These are phyloP conservation scores for Globisporangium nodosum DNA, from an alignment of 352 stramenopile species.

Conservation along the genomic window DNA sequence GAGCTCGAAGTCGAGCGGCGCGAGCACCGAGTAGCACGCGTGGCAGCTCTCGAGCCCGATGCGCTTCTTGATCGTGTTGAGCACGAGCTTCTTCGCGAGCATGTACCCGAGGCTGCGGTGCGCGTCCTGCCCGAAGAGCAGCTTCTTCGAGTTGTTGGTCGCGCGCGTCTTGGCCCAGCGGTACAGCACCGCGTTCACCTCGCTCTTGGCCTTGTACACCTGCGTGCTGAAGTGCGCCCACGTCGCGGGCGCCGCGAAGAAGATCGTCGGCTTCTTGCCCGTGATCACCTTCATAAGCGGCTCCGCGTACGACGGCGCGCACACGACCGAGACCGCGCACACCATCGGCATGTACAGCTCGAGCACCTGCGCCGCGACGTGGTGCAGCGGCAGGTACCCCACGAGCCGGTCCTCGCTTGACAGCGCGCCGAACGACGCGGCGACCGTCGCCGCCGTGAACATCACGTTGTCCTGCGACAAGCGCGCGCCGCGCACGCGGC, in stretches of 20 bases:
- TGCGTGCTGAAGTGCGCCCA: constrained; percentile 65
- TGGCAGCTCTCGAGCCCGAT: constrained; percentile 70
- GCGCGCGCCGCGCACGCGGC: constrained; percentile 39
- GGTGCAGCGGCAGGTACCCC: constrained; percentile 63
- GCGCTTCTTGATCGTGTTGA: constrained; percentile 77
- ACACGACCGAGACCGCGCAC: constrained; percentile 54
- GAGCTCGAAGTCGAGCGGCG: constrained; percentile 74
- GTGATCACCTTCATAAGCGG: constrained; percentile 52
- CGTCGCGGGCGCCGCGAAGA: constrained; percentile 73
- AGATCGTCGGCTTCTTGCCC: constrained; percentile 52
- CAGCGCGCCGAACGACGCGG: constrained; percentile 48
- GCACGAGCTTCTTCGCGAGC: constrained; percentile 70
- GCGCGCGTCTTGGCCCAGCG: constrained; percentile 75
- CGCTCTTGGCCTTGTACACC: constrained; percentile 68
- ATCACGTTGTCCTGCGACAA: constrained; percentile 84
- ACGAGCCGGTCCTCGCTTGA: constrained; percentile 45
- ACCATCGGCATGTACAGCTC: constrained; percentile 72
- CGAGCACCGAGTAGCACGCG: constrained; percentile 70
- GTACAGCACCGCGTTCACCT: constrained; percentile 65
- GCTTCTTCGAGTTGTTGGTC: constrained; percentile 75
- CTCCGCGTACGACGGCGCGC: constrained; percentile 36
- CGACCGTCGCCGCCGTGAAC: constrained; percentile 67
- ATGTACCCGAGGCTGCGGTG: constrained; percentile 70
- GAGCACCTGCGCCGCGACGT: constrained; percentile 62
- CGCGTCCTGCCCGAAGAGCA: constrained; percentile 45